Base-by-base conservation (phyloP, 139 green algal species). In the Coccomyxa sp. region DNA sequence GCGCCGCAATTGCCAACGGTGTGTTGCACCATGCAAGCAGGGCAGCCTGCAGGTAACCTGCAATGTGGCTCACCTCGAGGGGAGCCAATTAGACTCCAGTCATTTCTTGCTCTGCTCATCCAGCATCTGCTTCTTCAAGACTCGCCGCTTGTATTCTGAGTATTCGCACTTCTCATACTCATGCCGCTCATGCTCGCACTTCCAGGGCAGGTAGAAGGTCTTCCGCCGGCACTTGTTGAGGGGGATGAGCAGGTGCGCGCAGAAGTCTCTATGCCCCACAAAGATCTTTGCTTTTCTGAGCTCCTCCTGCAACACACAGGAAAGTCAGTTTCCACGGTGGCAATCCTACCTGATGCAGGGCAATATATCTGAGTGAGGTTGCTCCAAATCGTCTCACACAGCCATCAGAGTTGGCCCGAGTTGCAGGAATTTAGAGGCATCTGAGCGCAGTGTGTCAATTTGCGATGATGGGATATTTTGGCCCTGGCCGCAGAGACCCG, bases 91-190 rank as follows among this genome's bases (percentile, higher is more conserved):
- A n/a, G n/a, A n/a, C n/a, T n/a, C n/a, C n/a, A n/a, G n/a, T n/a
- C n/a, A n/a, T n/a, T n/a, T n/a, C n/a, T n/a, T n/a, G n/a, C n/a
- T n/a, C 44, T 58, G 44, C 44, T 58, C 14, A 12, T 58, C 10
- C 58, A 75, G 14, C 70, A 70, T n/a, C 29, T 81, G 16, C 33
- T 50, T 55, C 64, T 84, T 81, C 73, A 68, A 9, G 9, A 94
- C 75, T 2, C 89, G 75, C 31, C 78, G 68, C 79, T 91, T 90
- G 78, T 93, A 94, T 34, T 94, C 90, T n/a, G 88, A 82, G 79
- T 97, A 97, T 69, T 96, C 84, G 80, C 92, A 97, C 76, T 92
- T 90, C 75, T 97, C 92, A 70, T 96, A 97, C 24, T 79, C 87
- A 81, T 97, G 92, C 40, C 87, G 83, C 78, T 82, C 82, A 50